Evolutionary conservation across 495 filamentous ascomycete species (phyloP).

Genomic region (Trichoderma reesei): DNA sequence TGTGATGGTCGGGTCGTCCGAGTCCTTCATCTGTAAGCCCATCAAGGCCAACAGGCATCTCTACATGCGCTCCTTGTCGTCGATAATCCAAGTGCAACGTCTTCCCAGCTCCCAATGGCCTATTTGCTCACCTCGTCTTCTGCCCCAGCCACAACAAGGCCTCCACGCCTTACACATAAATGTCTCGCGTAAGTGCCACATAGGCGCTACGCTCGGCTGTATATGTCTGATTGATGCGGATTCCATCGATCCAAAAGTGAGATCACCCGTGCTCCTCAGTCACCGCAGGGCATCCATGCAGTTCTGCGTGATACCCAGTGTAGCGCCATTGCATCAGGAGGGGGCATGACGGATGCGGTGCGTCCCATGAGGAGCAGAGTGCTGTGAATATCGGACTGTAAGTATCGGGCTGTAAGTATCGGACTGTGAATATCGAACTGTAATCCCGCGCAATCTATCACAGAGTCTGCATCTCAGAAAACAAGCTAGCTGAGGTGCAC

Average conservation of each 20-base stretch:
- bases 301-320: background rate
- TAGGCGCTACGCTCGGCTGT: background rate
- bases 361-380: background rate
- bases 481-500: too few species aligned
- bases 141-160: background rate
- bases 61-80: background rate
- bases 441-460: too few species aligned
- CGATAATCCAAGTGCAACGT: background rate
- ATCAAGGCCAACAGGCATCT: background rate
- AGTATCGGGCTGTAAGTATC: background rate
- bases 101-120: background rate
- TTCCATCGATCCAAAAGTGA: conserved; percentile 1
- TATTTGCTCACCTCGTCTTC: background rate
- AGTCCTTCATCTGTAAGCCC: background rate
- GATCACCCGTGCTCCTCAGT: background rate
- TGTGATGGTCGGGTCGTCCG: background rate
- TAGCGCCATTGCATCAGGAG: background rate
- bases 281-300: background rate
- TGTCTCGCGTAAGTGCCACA: background rate
- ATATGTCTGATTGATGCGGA: background rate
- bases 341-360: background rate
- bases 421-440: too few species aligned
- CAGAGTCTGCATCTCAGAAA: too few species aligned
- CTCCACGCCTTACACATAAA: background rate
- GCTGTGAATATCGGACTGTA: background rate